Evolutionary conservation across 192 early-diverging fungal species (phyloP), one percentile per base, ranked within the genome.

Genomic region (Glomus cerebriforme): DNA sequence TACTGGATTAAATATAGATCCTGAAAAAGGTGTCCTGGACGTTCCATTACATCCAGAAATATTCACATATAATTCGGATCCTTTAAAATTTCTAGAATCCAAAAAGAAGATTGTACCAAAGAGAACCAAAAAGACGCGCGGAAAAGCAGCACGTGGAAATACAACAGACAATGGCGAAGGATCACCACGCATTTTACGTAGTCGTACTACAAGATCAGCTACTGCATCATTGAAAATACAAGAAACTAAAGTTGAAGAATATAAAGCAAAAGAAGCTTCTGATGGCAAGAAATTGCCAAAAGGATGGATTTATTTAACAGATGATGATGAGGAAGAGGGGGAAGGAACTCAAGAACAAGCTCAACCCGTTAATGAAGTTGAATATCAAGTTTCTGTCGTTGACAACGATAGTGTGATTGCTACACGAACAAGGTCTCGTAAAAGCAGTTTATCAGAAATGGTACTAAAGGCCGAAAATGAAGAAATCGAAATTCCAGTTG

Each of bases 31-130:
- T 47, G 81, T 87, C 8, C 34, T 90, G 17, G 80, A 85, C 58
- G 64, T 85, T 10, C 75, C 75, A 6, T 82, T 89, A 29, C 82
- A 89, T 75, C 80, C 81, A 9, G 86, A 88, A 62, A 85, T 91
- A n/a, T 87, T 90, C 35, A 79, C 84, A 1, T 89, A 89, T 72
- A 84, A 81, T 70, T 12, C 82, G 26, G 45, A 77, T 8, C 85
- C 82, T 26, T 81, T 86, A 24, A 54, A 12, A 26, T 15, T 69
- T 6, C 59, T 78, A 68, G 49, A 54, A 54, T 22, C 24, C 59
- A 59, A 59, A 35, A 64, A 49, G 59, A 59, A n/a, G 43, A 54
- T 2, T 54, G 10, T 54, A n/a, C 49, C 49, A 54, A 54, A 54
- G 29, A 49, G 24, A 27, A 73, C 1, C 39, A 43, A 54, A 54